These are phyloP conservation scores for Irpex sp. DNA, from an alignment of 1,284 basidiomycete genomes.

Conservation along the genomic window DNA sequence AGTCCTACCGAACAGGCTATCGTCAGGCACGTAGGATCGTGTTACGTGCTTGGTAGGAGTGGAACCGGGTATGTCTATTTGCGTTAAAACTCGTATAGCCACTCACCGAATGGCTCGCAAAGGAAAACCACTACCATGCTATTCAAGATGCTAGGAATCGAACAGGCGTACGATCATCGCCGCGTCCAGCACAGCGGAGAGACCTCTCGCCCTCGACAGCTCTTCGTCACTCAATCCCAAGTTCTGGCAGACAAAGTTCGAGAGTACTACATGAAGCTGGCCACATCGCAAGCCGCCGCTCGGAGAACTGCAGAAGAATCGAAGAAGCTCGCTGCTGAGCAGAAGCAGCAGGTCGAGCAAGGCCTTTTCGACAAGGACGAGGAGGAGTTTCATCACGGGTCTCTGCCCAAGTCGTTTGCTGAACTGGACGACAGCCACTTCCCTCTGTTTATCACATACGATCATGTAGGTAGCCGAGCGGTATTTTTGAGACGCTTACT, in stretches of 20 bases:
- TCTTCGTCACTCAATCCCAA: slow-evolving; percentile 79
- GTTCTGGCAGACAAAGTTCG: slow-evolving; percentile 75
- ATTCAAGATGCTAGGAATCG: slow-evolving; percentile 78
- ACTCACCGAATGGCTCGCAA: slow-evolving; percentile 12
- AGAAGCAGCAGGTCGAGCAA: slow-evolving; percentile 35
- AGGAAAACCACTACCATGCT: slow-evolving; percentile 84
- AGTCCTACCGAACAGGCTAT: slow-evolving; percentile 63
- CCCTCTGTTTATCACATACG: slow-evolving; percentile 76
- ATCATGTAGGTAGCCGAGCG: slow-evolving; percentile 52
- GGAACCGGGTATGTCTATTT: slow-evolving; percentile 19
- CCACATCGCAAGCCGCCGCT: slow-evolving; percentile 53
- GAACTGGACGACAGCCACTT: slow-evolving; percentile 70
- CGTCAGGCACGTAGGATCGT: slow-evolving; percentile 63
- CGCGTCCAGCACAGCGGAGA: slow-evolving; percentile 1
- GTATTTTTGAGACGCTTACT: not conserved
- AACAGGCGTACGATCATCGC: slow-evolving; percentile 49
- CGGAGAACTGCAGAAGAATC: slow-evolving; percentile 48
- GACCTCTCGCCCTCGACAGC: slow-evolving; percentile 60
- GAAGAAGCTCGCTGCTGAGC: slow-evolving; percentile 27
- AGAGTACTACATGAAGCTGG: slow-evolving; percentile 67
- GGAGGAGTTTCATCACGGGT: slow-evolving; percentile 47
- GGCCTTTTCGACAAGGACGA: slow-evolving; percentile 59
- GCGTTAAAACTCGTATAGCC: not conserved
- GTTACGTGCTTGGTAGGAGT: slow-evolving; percentile 47
- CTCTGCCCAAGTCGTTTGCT: slow-evolving; percentile 67